Evolutionary conservation across 164 flowering plant species (phyloP).

Genomic region (Cinnamomum chago): DNA sequence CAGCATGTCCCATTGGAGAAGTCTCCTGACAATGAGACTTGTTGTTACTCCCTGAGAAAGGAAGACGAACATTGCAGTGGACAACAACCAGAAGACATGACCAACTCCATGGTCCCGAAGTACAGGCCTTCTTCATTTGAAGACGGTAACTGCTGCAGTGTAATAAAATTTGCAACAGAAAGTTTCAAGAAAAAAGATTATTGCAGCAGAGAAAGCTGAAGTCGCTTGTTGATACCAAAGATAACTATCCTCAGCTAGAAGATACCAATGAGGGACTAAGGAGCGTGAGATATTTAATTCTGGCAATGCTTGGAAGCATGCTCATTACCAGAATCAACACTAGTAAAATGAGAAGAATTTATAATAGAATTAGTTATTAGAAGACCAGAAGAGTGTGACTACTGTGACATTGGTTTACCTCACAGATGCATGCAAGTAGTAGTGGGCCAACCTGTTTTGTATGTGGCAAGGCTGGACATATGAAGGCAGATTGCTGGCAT

Average conservation of each 20-base stretch:
- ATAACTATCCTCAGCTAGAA: not conserved
- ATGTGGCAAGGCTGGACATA: no score
- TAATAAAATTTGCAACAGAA: not conserved
- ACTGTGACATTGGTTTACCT: not conserved
- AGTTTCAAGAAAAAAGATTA: not conserved
- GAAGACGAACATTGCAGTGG: not conserved
- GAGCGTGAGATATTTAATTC: no score
- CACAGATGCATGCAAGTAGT: not conserved
- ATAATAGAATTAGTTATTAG: no score
- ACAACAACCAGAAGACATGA: not conserved
- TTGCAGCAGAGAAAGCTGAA: not conserved
- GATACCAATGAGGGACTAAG: not conserved
- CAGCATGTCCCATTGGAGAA: conserved; percentile 1
- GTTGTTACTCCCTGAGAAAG: not conserved
- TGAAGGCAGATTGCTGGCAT: no score
- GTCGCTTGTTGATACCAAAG: no score
- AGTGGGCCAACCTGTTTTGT: no score
- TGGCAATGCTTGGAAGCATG: not conserved
- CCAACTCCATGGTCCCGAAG: not conserved
- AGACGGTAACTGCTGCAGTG: not conserved
- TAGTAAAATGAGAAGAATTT: no score
- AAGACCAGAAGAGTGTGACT: no score
- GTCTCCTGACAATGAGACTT: not conserved
- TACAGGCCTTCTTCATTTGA: not conserved
- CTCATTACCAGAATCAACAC: not conserved